A percentile compares a stretch with the other conserved stretches of the same genome.
phyloP scores from a whole-genome alignment of 495 filamentous ascomycete species.

The Clohesyomyces aquaticus region DNA sequence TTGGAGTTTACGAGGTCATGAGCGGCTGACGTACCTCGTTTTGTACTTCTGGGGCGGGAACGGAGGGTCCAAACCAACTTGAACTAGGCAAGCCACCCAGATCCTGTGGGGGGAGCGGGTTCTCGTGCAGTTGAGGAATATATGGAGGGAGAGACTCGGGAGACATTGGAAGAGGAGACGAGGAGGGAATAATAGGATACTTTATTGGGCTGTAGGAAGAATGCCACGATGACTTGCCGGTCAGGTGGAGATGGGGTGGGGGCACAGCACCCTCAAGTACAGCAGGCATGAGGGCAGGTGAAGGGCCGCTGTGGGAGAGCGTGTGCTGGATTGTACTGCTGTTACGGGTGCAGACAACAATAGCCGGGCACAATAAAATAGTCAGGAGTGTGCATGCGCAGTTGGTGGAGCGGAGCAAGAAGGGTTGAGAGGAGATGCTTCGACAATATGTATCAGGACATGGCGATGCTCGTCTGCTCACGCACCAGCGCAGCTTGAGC shows the following conservation, averaged over 20 bases:
- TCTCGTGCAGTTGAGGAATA: constrained; percentile 36
- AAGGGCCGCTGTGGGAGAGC: not conserved
- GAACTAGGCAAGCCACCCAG: constrained; percentile 31
- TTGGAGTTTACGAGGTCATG: constrained; percentile 2
- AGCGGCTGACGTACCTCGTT: constrained; percentile 34
- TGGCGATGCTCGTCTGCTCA: constrained; percentile 29
- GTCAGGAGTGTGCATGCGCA: not conserved
- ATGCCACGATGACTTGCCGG: constrained; percentile 30
- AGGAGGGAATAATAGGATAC: constrained; percentile 18
- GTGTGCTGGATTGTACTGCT: constrained; percentile 18
- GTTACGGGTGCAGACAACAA: constrained; percentile 21
- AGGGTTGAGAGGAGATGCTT: constrained; percentile 12
- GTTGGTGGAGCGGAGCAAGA: not conserved
- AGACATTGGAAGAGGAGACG: constrained; percentile 36
- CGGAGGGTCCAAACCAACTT: constrained; percentile 30
- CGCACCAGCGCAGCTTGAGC: constrained; percentile 20
- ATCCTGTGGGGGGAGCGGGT: constrained; percentile 29
- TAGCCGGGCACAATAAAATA: constrained; percentile 26
- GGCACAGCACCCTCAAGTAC: constrained; percentile 41
- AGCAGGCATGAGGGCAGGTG: constrained; percentile 33
- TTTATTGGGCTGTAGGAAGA: constrained; percentile 15
- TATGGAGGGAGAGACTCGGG: constrained; percentile 31
- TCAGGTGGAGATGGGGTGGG: constrained; percentile 38
- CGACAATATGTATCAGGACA: constrained; percentile 34
- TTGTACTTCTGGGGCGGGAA: constrained; percentile 33